These are phyloP conservation scores for Saturnispora galanensis DNA, from an alignment of 805 yeast genomes.

Conservation along the genomic window DNA sequence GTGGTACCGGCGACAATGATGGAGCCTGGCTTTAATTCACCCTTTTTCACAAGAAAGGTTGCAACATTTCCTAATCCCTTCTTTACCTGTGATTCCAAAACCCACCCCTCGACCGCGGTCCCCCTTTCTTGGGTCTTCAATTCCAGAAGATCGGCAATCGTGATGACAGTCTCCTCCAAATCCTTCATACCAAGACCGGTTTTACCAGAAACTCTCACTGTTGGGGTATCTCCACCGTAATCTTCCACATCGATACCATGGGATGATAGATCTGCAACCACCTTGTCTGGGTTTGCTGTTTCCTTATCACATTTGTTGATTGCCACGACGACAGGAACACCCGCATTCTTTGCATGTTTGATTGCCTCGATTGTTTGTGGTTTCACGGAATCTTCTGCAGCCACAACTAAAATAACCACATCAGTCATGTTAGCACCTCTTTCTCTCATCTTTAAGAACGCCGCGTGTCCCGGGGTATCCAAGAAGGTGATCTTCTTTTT, in stretches of 20 bases:
- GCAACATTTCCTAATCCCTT: slow-evolving; percentile 81
- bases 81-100: slow-evolving; percentile 74
- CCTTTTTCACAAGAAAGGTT: slow-evolving; percentile 73
- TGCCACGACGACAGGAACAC: slow-evolving; percentile 82
- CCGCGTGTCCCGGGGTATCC: slow-evolving; percentile 98
- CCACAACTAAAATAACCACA: slow-evolving; percentile 84
- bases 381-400: slow-evolving; percentile 96
- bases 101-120: slow-evolving; percentile 70
- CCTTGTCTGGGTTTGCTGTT: slow-evolving; percentile 64
- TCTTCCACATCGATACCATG: slow-evolving; percentile 81
- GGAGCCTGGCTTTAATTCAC: slow-evolving; percentile 60
- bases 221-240: slow-evolving; percentile 92
- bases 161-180: slow-evolving; percentile 78
- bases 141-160: slow-evolving; percentile 78
- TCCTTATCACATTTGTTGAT: slow-evolving; percentile 85
- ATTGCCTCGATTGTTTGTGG: slow-evolving; percentile 96
- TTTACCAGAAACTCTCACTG: slow-evolving; percentile 77
- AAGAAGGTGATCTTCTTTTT: slow-evolving; percentile 75
- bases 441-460: slow-evolving; percentile 91
- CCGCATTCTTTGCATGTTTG: slow-evolving; percentile 76
- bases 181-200: slow-evolving; percentile 87
- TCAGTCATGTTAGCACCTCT: slow-evolving; percentile 94
- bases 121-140: slow-evolving; percentile 50
- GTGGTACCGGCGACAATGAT: slow-evolving; percentile 81
- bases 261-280: slow-evolving; percentile 64